A percentile compares a stretch with the other conserved stretches of the same genome.
These are phyloP conservation scores for Pythium phragmitis DNA, from an alignment of 352 stramenopile genomes.

Conservation along the genomic window DNA sequence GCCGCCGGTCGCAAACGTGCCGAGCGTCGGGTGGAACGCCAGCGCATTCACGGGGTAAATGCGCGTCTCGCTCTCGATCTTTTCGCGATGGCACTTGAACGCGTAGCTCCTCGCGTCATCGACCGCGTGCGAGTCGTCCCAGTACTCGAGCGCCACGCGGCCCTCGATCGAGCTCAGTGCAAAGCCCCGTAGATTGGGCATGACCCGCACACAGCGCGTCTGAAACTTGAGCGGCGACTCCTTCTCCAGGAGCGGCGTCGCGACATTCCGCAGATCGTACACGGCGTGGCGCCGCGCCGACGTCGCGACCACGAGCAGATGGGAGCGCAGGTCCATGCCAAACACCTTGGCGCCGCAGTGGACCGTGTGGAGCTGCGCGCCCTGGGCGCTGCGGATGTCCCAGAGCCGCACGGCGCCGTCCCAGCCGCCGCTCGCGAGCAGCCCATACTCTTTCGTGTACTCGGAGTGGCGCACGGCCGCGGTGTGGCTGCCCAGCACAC, in stretches of 20 bases:
- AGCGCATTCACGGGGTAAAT: constrained; percentile 97
- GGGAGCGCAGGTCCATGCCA: constrained; percentile 54
- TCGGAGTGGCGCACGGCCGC: constrained; percentile 55
- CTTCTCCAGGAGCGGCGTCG: constrained; percentile 55
- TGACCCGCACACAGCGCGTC: constrained; percentile 85
- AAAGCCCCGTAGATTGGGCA: constrained; percentile 76
- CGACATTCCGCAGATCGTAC: constrained; percentile 85
- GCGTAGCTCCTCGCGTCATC: constrained; percentile 89
- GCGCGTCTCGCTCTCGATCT: constrained; percentile 73
- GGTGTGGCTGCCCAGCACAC: constrained; percentile 40
- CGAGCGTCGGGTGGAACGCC: constrained; percentile 93
- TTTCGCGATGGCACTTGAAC: constrained; percentile 98
- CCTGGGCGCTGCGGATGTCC: constrained; percentile 60
- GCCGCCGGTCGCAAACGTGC: constrained; percentile 95
- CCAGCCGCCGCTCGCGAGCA: constrained; percentile 67
- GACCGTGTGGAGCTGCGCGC: constrained; percentile 45
- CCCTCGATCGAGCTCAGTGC: constrained; percentile 96
- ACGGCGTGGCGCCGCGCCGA: constrained; percentile 56
- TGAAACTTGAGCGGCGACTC: constrained; percentile 91
- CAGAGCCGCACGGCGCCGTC: constrained; percentile 63
- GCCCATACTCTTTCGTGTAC: constrained; percentile 53
- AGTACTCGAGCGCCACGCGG: constrained; percentile 96
- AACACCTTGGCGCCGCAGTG: constrained; percentile 63
- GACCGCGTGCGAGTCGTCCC: constrained; percentile 52
- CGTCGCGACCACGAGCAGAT: constrained; percentile 60